A percentile compares a stretch with the other conserved stretches of the same genome.
These are phyloP conservation scores for Arthrobotrys sphaeroides DNA, from an alignment of 2,329 filamentous ascomycete species.

Conservation along the genomic window DNA sequence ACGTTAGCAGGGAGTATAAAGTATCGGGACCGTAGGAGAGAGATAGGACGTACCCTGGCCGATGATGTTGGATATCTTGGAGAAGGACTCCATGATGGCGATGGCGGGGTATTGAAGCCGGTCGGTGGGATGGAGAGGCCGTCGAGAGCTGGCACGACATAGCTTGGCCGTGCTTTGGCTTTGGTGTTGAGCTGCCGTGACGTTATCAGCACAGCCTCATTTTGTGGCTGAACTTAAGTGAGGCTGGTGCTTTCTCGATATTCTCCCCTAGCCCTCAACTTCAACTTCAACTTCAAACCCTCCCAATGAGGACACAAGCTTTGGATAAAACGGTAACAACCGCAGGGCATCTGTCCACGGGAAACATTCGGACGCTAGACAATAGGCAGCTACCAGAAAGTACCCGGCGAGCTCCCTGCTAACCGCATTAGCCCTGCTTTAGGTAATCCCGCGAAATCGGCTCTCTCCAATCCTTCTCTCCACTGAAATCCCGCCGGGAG, in stretches of 20 bases:
- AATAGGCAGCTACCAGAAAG: background rate
- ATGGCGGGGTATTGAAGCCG: background rate
- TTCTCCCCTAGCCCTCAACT: background rate
- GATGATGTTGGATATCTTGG: slow-evolving; percentile 89
- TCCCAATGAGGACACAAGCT: too few species aligned
- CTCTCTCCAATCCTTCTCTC: background rate
- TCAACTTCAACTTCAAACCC: background rate
- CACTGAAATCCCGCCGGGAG: too few species aligned
- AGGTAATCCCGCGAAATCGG: slow-evolving; percentile 1
- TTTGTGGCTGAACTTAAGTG: background rate
- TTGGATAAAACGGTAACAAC: too few species aligned
- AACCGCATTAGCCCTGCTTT: slow-evolving; percentile 9
- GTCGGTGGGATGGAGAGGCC: slow-evolving; percentile 17
- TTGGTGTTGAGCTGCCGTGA: background rate
- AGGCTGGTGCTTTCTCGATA: background rate
- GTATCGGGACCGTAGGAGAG: background rate
- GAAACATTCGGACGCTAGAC: background rate
- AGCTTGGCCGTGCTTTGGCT: too few species aligned
- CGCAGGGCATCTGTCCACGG: too few species aligned
- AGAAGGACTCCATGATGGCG: slow-evolving; percentile 90
- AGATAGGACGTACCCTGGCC: slow-evolving; percentile 78
- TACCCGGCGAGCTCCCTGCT: background rate
- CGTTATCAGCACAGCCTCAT: slow-evolving; percentile 5
- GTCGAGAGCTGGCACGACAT: background rate
- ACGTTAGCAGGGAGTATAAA: background rate